Evolutionary conservation across 1,139 yeast genomes (phyloP).

Genomic region (Yamadazyma sp.): DNA sequence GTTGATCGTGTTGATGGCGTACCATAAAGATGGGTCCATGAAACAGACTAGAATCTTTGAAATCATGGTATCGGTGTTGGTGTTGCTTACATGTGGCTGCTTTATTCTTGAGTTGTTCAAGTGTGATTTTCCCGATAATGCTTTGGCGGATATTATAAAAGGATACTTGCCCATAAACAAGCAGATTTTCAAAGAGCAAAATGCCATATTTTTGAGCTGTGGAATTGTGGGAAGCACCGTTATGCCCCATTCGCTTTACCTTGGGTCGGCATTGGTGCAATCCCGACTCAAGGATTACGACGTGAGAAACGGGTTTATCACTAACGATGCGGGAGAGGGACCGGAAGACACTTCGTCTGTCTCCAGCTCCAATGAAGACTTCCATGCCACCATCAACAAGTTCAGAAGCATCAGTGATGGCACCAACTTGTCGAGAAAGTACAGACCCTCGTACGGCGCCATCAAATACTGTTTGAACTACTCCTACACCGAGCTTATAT

Average conservation of each 20-base stretch:
- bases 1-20: slow-evolving; percentile 63
- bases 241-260: slow-evolving; percentile 77
- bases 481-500: slow-evolving; percentile 61
- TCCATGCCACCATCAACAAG: slow-evolving; percentile 27
- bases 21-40: slow-evolving; percentile 70
- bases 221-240: slow-evolving; percentile 82
- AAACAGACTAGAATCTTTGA: slow-evolving; percentile 67
- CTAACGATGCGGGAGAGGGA: slow-evolving; percentile 2
- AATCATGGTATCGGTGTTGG: slow-evolving; percentile 60
- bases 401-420: slow-evolving; percentile 40
- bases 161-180: slow-evolving; percentile 61
- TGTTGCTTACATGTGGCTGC: slow-evolving; percentile 63
- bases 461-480: slow-evolving; percentile 65
- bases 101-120: slow-evolving; percentile 62
- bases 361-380: slow-evolving; percentile 13
- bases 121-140: slow-evolving; percentile 40
- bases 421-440: slow-evolving; percentile 28
- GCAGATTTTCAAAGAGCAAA: slow-evolving; percentile 51
- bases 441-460: slow-evolving; percentile 65
- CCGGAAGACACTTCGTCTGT: slow-evolving; percentile 4
- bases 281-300: slow-evolving; percentile 70
- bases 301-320: slow-evolving; percentile 39
- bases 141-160: slow-evolving; percentile 37
- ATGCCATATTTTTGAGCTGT: slow-evolving; percentile 64
- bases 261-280: slow-evolving; percentile 77